Base-by-base conservation (phyloP, 2,329 filamentous ascomycete genomes). In the Epichloe hybrida region DNA sequence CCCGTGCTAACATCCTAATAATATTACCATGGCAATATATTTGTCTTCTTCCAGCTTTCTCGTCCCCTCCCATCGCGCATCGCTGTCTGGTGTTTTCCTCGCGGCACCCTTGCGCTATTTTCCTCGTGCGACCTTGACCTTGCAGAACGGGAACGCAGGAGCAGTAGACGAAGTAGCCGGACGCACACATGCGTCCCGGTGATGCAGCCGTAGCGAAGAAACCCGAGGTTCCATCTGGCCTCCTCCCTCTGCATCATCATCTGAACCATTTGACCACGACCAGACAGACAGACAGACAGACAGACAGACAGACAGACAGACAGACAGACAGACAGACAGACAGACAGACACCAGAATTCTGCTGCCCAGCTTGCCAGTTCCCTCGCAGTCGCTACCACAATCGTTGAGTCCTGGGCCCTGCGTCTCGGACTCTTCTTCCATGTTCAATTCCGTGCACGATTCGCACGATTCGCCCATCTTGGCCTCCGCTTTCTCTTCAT, bases 121-220 rank as follows among this genome's bases (percentile, higher is more conserved):
- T 50, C 38, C 5, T 40, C 17, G 54, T 55, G 51, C 48, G 17
- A 57, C 53, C 12, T 17, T 17, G 15, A 17, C 17, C 17, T 17
- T 17, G 17, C 35, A 37, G 37, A 34, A 31, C 46, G 35, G 42
- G 35, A 50, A 37, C 35, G 38, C 17, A 17, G 17, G 17, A 17
- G 17, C 17, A 17, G 17, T 17, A 17, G 17, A 17, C 17, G 17
- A 17, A 31, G 38, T 21, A 21, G 20, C 20, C 20, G 20, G 17
- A 20, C 5, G 9, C 17, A 20, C 49, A 31, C 37, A 27, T 23
- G 27, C 36, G 21, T 12, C n/a, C n/a, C 17, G n/a, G 17, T 39
- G 35, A 47, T 47, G 35, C 20, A 20, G 35, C 20, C 45, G 45
- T 47, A 47, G 31, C 44, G 35, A 23, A 31, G 21, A 21, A 12